A percentile compares a stretch with the other conserved stretches of the same genome.
Evolutionary conservation across 331 rosid genomes (phyloP).

Genomic region (Acacia concinna): DNA sequence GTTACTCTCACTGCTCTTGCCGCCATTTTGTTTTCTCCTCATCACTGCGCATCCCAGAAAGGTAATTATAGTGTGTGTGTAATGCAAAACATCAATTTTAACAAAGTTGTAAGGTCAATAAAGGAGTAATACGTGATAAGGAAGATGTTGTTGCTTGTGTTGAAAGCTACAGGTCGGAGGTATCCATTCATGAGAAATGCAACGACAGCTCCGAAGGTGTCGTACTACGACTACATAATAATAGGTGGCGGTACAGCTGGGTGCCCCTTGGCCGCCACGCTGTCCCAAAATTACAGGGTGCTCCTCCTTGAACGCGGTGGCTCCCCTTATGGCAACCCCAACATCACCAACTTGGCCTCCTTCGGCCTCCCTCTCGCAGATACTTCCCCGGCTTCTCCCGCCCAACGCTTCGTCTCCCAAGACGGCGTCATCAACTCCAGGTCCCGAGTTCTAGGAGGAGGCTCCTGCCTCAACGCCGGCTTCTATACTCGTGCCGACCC

Average conservation of each 20-base stretch:
- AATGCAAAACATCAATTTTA: too few relatives aligned
- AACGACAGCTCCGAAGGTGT: constrained; percentile 42
- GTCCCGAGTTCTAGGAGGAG: constrained; percentile 85
- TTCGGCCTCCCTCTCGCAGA: constrained; percentile 70
- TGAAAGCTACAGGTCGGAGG: constrained; percentile 40
- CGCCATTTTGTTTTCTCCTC: constrained; percentile 43
- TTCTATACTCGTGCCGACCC: constrained; percentile 74
- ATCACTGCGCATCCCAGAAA: constrained; percentile 36
- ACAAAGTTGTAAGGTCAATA: not conserved
- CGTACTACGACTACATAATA: constrained; percentile 79
- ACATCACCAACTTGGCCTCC: constrained; percentile 60
- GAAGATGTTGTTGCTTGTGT: not conserved
- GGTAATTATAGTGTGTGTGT: constrained; percentile 32
- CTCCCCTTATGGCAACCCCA: constrained; percentile 72
- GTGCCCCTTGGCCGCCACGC: constrained; percentile 84
- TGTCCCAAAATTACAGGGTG: constrained; percentile 68
- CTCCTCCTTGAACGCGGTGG: constrained; percentile 81
- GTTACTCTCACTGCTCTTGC: constrained; percentile 27
- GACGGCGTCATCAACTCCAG: constrained; percentile 83
- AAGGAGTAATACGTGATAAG: not conserved
- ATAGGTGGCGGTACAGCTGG: constrained; percentile 91
- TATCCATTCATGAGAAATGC: constrained; percentile 64
- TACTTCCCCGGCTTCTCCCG: constrained; percentile 65
- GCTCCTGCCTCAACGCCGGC: constrained; percentile 73
- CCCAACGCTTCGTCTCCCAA: constrained; percentile 80